Conservation (phyloP, 2,329 filamentous ascomycete species). For the Aspergillus texensis region DNA sequence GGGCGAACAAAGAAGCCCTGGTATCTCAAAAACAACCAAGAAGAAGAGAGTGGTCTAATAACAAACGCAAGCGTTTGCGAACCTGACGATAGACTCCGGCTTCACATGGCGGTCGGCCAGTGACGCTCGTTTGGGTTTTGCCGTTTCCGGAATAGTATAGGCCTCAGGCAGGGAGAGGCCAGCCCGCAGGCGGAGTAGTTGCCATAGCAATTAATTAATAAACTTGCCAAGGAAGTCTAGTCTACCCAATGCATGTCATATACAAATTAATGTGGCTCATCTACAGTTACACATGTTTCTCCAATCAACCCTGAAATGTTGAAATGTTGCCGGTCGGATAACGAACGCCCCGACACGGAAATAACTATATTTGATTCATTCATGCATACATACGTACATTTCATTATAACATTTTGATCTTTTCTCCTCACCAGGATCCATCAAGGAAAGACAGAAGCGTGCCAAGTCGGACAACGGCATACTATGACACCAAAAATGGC, state of each 20-base stretch:
- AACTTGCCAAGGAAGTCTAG: background rate
- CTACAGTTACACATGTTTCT: background rate
- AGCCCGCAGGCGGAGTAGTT: constrained; percentile 20
- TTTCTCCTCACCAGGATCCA: background rate
- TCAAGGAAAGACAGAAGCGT: background rate
- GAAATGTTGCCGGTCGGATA: background rate
- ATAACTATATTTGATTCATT: background rate
- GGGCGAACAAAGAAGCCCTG: background rate
- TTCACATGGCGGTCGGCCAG: constrained; percentile 7
- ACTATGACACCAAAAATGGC: background rate
- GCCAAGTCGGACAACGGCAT: background rate
- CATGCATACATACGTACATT: constrained; percentile 1
- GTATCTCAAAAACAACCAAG: background rate
- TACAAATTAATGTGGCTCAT: background rate
- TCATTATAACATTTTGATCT: constrained; percentile 1
- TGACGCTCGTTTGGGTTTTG: constrained; percentile 28
- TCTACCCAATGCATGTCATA: background rate
- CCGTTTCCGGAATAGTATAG: constrained; percentile 22
- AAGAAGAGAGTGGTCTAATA: background rate
- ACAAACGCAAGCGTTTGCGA: constrained; percentile 6
- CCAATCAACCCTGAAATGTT: background rate
- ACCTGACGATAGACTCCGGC: constrained; percentile 6
- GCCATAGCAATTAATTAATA: constrained; percentile 32
- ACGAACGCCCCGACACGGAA: background rate
- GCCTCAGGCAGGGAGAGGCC: constrained; percentile 23